phyloP scores from a whole-genome alignment of 805 yeast species.

The Saccharomyces eubayanus region DNA sequence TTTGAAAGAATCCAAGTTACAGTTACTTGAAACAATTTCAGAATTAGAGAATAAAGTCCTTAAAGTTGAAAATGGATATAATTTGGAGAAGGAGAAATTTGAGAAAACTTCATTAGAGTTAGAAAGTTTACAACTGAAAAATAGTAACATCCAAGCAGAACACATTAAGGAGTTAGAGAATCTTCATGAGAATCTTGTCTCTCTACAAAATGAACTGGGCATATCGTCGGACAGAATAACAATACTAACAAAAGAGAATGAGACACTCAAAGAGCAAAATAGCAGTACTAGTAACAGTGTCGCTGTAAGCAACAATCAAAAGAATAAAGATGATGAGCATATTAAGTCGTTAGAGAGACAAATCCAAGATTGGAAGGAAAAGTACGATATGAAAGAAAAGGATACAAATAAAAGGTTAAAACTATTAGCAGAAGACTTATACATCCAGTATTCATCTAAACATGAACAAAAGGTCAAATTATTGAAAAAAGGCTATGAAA shows the following conservation, averaged over 20 bases:
- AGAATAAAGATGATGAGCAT: conserved; percentile 6
- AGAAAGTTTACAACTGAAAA: conserved; percentile 24
- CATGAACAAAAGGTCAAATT: conserved; percentile 65
- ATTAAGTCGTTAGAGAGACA: conserved; percentile 15
- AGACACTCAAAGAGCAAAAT: conserved; percentile 18
- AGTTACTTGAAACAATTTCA: conserved; percentile 27
- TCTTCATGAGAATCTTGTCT: conserved; percentile 30
- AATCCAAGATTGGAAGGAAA: conserved; percentile 28
- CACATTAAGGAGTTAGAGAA: conserved; percentile 32
- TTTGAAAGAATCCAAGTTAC: conserved; percentile 23
- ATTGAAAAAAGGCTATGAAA: conserved; percentile 50
- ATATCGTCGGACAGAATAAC: conserved; percentile 23
- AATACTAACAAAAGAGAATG: conserved; percentile 24
- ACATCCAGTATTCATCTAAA: conserved; percentile 65
- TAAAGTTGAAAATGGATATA: conserved; percentile 18
- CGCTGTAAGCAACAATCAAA: conserved; percentile 1
- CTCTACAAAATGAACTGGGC: conserved; percentile 27
- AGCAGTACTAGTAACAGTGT: conserved; percentile 3
- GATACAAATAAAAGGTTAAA: conserved; percentile 49
- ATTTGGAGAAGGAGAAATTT: conserved; percentile 11
- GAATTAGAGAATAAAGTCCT: conserved; percentile 27
- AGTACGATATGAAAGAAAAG: conserved; percentile 34
- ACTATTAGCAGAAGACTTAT: conserved; percentile 59
- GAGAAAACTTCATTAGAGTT: conserved; percentile 17
- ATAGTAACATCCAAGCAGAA: conserved; percentile 27